phyloP scores from a whole-genome alignment of 2,329 filamentous ascomycete species.

The Diplodia scrobiculata region DNA sequence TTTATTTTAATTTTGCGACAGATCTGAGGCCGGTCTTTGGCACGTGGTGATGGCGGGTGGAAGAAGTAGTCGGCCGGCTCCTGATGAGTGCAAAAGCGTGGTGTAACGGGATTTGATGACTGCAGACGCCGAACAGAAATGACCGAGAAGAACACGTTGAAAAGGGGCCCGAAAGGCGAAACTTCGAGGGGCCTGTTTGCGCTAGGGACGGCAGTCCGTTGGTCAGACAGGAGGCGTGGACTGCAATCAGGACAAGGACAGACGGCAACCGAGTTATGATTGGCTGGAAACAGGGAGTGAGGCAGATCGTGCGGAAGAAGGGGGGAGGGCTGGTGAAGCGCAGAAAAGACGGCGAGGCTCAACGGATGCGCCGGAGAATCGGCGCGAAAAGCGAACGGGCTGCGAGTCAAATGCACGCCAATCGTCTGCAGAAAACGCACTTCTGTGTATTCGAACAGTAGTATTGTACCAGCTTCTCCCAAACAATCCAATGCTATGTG shows the following conservation, averaged over 20 bases:
- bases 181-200: neutral
- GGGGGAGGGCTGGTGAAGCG: constrained; percentile 11
- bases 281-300: constrained; percentile 8
- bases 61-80: neutral
- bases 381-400: constrained; percentile 15
- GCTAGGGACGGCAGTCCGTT: neutral
- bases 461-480: neutral
- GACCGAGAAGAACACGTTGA: constrained; percentile 18
- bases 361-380: constrained; percentile 24
- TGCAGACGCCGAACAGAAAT: neutral
- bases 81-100: neutral
- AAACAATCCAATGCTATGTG: neutral
- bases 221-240: neutral
- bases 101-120: neutral
- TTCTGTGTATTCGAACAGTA: constrained; percentile 6
- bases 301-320: constrained; percentile 23
- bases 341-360: constrained; percentile 21
- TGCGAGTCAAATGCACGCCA: constrained; percentile 18
- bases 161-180: constrained; percentile 1
- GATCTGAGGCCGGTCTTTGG: constrained; percentile 5
- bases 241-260: neutral
- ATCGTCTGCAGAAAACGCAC: neutral
- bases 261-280: constrained; percentile 5
- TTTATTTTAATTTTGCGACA: neutral
- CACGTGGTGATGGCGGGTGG: neutral